Conservation (phyloP, 768 basidiomycete genomes). For the Suillus subalutaceus region DNA sequence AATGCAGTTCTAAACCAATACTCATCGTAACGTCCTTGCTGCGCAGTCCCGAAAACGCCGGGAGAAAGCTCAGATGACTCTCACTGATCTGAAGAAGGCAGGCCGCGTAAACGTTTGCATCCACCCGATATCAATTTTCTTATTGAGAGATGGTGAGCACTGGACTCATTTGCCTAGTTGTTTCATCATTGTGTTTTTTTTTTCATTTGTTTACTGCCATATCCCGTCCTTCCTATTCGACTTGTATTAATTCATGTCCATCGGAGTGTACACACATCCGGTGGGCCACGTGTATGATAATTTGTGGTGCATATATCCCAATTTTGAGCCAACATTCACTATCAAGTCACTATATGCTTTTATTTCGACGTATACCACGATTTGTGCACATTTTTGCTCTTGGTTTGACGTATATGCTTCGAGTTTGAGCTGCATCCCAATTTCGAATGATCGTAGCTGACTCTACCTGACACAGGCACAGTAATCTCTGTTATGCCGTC, state of each 20-base stretch:
- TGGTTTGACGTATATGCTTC: no score
- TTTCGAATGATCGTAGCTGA: neutral
- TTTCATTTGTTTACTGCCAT: neutral
- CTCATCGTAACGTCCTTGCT: neutral
- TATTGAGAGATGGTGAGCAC: constrained; percentile 49
- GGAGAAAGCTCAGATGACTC: constrained; percentile 16
- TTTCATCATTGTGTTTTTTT: neutral
- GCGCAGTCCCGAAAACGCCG: constrained; percentile 14
- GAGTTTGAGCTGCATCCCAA: no score
- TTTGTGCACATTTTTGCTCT: neutral
- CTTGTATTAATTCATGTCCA: no score
- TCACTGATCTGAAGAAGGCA: constrained; percentile 49
- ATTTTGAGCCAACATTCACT: no score
- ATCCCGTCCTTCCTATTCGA: neutral
- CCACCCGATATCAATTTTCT: no score
- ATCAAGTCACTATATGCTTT: no score
- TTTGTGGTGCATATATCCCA: no score
- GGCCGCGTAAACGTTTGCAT: constrained; percentile 64
- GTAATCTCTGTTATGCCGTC: constrained; percentile 62
- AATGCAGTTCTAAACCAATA: neutral
- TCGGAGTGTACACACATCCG: no score
- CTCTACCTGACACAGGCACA: constrained; percentile 45
- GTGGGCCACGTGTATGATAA: no score
- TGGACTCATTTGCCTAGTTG: neutral
- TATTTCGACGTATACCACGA: no score